Base-by-base conservation (phyloP, 228 moss, liverwort and hornwort species). In the Sphagnum fallax region DNA sequence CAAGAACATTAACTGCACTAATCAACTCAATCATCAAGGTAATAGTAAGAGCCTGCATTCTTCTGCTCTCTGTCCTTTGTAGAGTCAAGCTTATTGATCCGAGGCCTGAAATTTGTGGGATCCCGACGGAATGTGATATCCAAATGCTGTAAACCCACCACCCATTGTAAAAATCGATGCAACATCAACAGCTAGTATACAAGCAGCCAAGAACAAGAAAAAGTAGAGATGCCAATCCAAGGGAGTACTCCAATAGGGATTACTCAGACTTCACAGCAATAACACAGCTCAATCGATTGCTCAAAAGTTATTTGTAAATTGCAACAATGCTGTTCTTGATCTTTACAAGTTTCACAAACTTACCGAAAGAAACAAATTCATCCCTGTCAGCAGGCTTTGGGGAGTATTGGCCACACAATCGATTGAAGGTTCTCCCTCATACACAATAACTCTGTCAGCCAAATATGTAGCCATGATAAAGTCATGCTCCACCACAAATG, bases 1-100 rank as follows among this genome's bases (percentile, higher is more conserved):
- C 32, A 32, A 32, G 32, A 32, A 32, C 32, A 32, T 32, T 32
- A 32, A 32, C 32, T 32, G 32, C 32, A 32, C 32, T 32, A 32
- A 32, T 32, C 32, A 32, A 75, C 16, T 97, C 67, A 98, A 72
- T 98, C 98, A 81, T 98, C 98, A 60, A 98, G 80, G 73, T 98
- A 98, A 67, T 98, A 98, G 74, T 93, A 98, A 18, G 98, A 93
- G 71, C 98, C 98, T 47, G 98, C 98, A 68, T 83, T 86, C 84
- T 98, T 98, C 66, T 98, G 98, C 84, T 98, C 98, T 78, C 93
- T 93, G 77, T 98, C 98, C 74, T 98, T 98, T 0, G 98, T 98
- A 13, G 98, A 98, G 32, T 93, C 98, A 59, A 89, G 82, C 80
- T 98, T 98, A 78, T 98, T 98, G 67, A 98, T 98, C 12, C 98